Evolutionary conservation across 805 yeast species (phyloP), one percentile per base, ranked within the genome.

Genomic region (Candida vaughaniae): DNA sequence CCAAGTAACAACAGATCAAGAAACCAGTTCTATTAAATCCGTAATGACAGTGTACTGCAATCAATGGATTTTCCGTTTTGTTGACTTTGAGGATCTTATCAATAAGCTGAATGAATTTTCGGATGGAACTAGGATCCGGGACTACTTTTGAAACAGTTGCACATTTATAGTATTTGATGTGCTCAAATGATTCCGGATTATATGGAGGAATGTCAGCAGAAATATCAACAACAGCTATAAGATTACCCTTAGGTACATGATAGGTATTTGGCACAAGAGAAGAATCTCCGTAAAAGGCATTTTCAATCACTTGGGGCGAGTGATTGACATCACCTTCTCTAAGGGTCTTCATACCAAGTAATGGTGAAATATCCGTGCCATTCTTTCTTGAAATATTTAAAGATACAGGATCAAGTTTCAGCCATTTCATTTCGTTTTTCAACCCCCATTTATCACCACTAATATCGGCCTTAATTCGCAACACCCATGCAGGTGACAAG

Each of bases 21-120:
- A 77, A 84, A 2, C 93, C 91, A 0, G 91, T 84, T 39, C 91
- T 64, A 55, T 84, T 84, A 59, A 83, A 85, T 5, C 91, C 93
- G 52, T 84, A 84, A 55, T 84, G 93, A 53, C 93, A 84, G 56
- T 85, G 93, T 6, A 85, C 83, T 0, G 75, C 87, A 5, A 82
- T 61, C 17, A 68, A 58, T 4, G 75, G 75, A 12, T 48, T 38
- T 15, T 46, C 47, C 12, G 38, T 47, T 5, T 49, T 28, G 16
- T 52, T 56, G 6, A 45, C 42, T 3, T 45, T 16, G 18, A 74
- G 49, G 14, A 77, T 68, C 31, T 66, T 64, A 44, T 77, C 79
- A 4, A 80, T 69, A 30, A 80, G 62, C 26, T 62, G 68, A 25
- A 79, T 67, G 45, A 82, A 85, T 33, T 70, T 61, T 23, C 77